A percentile compares a stretch with the other conserved stretches of the same genome.
Evolutionary conservation across 768 basidiomycete genomes (phyloP).

Genomic region (Leccinum broughii): DNA sequence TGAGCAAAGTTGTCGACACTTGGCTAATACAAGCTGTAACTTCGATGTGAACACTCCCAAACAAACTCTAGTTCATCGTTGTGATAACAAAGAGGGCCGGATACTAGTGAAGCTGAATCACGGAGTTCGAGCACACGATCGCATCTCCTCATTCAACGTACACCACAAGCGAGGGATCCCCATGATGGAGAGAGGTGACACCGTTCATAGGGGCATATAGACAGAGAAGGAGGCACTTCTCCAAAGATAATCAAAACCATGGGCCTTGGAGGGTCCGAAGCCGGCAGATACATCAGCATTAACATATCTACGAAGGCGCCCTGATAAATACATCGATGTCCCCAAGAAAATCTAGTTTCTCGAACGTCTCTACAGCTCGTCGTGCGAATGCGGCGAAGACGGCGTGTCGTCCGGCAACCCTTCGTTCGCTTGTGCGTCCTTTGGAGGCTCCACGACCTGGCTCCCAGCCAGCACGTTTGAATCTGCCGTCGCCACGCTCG

Average conservation of each 20-base stretch:
- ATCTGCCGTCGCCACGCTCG: conserved; percentile 66
- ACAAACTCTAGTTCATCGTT: too few species aligned
- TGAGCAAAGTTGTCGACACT: too few species aligned
- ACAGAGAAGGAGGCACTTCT: not conserved
- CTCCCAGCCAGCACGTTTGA: conserved; percentile 63
- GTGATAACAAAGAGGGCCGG: too few species aligned
- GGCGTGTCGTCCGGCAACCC: not conserved
- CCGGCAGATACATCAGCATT: not conserved
- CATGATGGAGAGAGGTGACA: too few species aligned
- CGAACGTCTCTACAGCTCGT: conserved; percentile 3
- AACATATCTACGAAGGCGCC: not conserved
- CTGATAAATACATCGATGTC: not conserved
- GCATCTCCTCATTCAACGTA: too few species aligned
- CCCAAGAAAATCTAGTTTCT: not conserved
- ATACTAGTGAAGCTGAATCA: too few species aligned
- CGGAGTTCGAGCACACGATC: too few species aligned
- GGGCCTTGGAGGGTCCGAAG: not conserved
- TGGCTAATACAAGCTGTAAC: too few species aligned
- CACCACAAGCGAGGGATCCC: too few species aligned
- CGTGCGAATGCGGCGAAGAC: not conserved
- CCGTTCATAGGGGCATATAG: not conserved
- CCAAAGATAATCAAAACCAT: not conserved
- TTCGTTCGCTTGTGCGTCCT: not conserved
- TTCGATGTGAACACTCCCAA: too few species aligned
- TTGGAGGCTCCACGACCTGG: not conserved